phyloP scores from a whole-genome alignment of 1,284 basidiomycete genomes.

The Neolentinus lepideus region DNA sequence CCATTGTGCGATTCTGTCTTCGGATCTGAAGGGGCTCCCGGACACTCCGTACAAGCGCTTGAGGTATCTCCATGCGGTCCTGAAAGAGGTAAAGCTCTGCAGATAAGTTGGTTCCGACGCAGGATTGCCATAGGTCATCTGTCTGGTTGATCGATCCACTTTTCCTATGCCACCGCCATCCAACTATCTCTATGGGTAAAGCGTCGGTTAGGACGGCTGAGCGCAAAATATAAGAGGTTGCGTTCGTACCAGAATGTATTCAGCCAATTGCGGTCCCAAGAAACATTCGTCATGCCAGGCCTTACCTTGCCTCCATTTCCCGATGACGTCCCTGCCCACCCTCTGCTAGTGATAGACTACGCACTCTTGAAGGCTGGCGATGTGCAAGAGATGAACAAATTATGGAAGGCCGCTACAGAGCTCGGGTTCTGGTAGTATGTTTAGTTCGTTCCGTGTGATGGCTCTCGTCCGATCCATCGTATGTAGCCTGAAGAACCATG shows the following conservation, averaged over 20 bases:
- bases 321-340: conserved; percentile 24
- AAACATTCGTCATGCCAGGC: not conserved
- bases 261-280: not conserved
- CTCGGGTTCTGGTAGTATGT: conserved; percentile 29
- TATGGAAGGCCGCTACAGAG: conserved; percentile 25
- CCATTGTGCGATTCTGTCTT: not conserved
- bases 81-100: not conserved
- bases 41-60: not conserved
- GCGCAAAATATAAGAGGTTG: not conserved
- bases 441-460: not conserved
- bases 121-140: not conserved
- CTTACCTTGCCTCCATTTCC: conserved; percentile 23
- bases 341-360: conserved; percentile 29
- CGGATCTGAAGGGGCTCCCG: not conserved
- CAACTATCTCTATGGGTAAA: not conserved
- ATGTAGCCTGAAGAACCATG: conserved; percentile 26
- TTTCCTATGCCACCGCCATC: not conserved
- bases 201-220: not conserved
- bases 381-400: conserved; percentile 17
- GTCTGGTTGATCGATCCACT: not conserved
- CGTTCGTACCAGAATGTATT: not conserved
- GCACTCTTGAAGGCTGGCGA: conserved; percentile 18
- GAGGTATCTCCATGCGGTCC: not conserved
- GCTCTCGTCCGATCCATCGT: not conserved
- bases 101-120: not conserved